Base-by-base conservation (phyloP, 2,329 filamentous ascomycete species). In the Aspergillus ibericus region DNA sequence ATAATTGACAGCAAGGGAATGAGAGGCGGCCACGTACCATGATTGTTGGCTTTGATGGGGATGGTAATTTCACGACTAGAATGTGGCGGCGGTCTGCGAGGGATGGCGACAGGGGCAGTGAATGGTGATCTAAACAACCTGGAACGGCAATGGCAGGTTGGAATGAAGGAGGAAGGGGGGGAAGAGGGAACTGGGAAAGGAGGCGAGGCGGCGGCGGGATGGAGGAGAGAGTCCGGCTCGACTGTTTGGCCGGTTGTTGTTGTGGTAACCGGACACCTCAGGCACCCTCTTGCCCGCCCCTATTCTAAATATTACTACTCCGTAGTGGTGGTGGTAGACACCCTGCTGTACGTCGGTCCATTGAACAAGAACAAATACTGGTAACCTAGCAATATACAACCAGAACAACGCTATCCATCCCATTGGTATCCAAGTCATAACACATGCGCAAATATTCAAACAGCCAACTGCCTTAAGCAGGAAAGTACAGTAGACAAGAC, bases 181-280 rank as follows among this genome's bases (percentile, higher is more conserved):
- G 35, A 55, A 44, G 44, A 49, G 49, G 34, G 54, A 29, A 53
- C 51, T 48, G 48, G 48, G 53, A 35, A 54, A 51, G 55, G 29
- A 54, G 38, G 57, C 13, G 58, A 53, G 51, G 54, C 49, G 51
- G 56, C 49, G 46, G 50, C 35, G 54, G 34, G 42, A 44, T 32
- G 22, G 51, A 50, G 16, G 18, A 27, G 16, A 38, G n/a, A 34
- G 36, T n/a, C 15, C 25, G 32, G 52, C 51, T 13, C 49, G 36
- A 49, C 55, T 38, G 38, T 55, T 25, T 35, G 29, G 50, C 40
- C 27, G 58, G 36, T 50, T 32, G 64, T 66, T 65, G 64, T 66
- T 66, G 64, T 65, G 63, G 64, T 63, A 66, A 66, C 64, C 51
- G n/a, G 51, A 53, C 51, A 53, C 51, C 51, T 53, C 36, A 53